Percentiles rank a stretch among this genome's conserved stretches.
These are phyloP conservation scores for Trichoderma sp. DNA, from an alignment of 2,329 filamentous ascomycete species.

Conservation along the genomic window DNA sequence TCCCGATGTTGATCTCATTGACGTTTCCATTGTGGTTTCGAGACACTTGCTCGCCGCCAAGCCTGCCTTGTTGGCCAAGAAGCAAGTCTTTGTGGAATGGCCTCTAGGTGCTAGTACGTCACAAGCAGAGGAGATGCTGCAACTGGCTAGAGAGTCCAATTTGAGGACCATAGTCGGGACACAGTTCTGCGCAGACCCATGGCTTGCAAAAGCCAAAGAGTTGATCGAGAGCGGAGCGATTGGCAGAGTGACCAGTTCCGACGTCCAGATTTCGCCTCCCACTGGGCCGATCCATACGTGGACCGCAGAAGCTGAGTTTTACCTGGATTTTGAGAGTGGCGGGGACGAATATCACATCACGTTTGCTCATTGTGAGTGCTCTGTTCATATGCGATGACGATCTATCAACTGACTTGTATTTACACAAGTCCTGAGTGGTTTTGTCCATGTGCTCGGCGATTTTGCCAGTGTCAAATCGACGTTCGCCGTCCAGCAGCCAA, in stretches of 20 bases:
- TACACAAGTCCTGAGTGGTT: constrained; percentile 25
- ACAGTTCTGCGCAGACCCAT: constrained; percentile 48
- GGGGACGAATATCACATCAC: constrained; percentile 30
- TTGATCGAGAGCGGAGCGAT: constrained; percentile 20
- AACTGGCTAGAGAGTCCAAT: constrained; percentile 34
- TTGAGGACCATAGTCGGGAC: constrained; percentile 46
- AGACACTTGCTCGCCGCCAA: constrained; percentile 39
- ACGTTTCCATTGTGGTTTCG: constrained; percentile 52
- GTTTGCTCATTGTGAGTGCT: constrained; percentile 17
- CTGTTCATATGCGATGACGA: too few species aligned
- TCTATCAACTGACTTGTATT: not conserved
- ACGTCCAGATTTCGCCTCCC: not conserved
- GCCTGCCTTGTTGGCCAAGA: constrained; percentile 46
- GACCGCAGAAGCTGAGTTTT: constrained; percentile 28
- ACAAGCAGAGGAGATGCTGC: constrained; percentile 42
- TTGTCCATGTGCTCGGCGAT: not conserved
- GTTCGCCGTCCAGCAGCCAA: constrained; percentile 30
- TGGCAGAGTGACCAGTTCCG: constrained; percentile 16
- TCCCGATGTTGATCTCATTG: constrained; percentile 51
- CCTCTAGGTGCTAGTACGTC: constrained; percentile 46
- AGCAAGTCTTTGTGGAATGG: constrained; percentile 56
- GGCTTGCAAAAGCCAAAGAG: constrained; percentile 27
- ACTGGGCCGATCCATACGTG: constrained; percentile 20
- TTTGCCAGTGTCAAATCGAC: constrained; percentile 24
- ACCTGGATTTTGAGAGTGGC: constrained; percentile 29